phyloP scores from a whole-genome alignment of 129 eudicot genomes.

The Tanacetum coccineum region DNA sequence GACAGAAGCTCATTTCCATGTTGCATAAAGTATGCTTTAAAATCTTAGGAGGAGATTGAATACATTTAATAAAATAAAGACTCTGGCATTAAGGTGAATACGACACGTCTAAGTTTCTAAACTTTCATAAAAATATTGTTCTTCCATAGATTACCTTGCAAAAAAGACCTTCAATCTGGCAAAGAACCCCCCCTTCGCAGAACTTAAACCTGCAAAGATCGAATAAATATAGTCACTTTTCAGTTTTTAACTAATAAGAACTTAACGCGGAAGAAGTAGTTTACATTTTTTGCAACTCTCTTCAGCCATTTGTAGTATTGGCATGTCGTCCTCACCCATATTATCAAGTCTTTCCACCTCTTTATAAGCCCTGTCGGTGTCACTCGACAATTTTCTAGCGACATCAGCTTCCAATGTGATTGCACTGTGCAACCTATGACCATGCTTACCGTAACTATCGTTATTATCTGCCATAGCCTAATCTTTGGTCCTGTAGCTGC shows the following conservation, averaged over 20 bases:
- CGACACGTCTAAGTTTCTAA: not conserved
- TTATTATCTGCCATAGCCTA: no score
- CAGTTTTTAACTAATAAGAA: no score
- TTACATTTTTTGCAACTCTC: not conserved
- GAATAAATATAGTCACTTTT: not conserved
- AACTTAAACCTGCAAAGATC: not conserved
- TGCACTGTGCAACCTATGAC: no score
- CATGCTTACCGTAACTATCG: no score
- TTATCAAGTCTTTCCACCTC: not conserved
- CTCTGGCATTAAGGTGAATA: not conserved
- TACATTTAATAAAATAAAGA: no score
- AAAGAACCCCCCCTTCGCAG: not conserved
- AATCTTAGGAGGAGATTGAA: not conserved
- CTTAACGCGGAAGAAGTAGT: no score
- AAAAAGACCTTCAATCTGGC: not conserved
- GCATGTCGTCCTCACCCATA: not conserved
- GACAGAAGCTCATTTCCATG: no score
- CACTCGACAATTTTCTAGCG: not conserved
- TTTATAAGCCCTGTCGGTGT: not conserved
- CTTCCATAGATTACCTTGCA: not conserved
- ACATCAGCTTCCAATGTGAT: not conserved
- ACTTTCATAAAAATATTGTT: not conserved
- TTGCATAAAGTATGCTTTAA: no score
- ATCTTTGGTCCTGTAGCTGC: no score
- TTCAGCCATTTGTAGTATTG: not conserved